Conservation (phyloP, 1,284 basidiomycete species). For the Ceratobasidium sp. region DNA sequence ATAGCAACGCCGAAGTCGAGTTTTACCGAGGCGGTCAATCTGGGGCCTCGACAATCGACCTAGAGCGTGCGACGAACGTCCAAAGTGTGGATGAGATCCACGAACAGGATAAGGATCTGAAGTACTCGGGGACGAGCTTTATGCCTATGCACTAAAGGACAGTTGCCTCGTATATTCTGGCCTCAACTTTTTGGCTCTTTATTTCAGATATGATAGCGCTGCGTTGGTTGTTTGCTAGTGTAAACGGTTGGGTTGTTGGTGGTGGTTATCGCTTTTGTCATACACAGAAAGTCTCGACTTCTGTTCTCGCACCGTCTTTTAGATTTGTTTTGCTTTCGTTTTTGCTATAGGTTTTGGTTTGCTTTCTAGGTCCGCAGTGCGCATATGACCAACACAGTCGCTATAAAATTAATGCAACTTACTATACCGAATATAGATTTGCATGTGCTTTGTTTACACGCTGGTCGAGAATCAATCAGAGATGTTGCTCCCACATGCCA, state of each 20-base stretch:
- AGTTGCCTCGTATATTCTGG: background rate
- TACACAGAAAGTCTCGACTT: too few species aligned
- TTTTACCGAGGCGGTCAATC: constrained; percentile 5
- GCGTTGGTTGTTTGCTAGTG: background rate
- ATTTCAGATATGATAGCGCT: background rate
- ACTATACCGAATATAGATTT: background rate
- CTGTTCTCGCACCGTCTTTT: too few species aligned
- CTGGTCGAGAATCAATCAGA: too few species aligned
- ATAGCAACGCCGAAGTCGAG: constrained; percentile 2
- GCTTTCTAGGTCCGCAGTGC: constrained; percentile 28
- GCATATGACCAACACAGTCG: constrained; percentile 26
- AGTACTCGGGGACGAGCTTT: constrained; percentile 16
- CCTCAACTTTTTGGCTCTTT: background rate
- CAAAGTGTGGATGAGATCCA: constrained; percentile 11
- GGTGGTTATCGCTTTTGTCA: too few species aligned
- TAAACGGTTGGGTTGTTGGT: too few species aligned
- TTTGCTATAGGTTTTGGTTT: background rate
- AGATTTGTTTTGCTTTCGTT: background rate
- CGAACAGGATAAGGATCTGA: constrained; percentile 4
- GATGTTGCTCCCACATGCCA: too few species aligned
- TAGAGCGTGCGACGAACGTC: constrained; percentile 19
- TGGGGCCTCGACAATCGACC: constrained; percentile 12
- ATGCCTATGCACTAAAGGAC: constrained; percentile 28
- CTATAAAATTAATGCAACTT: constrained; percentile 3
- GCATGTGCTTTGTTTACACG: background rate